phyloP scores from a whole-genome alignment of 345 rosid genomes.

The Salix exigua region DNA sequence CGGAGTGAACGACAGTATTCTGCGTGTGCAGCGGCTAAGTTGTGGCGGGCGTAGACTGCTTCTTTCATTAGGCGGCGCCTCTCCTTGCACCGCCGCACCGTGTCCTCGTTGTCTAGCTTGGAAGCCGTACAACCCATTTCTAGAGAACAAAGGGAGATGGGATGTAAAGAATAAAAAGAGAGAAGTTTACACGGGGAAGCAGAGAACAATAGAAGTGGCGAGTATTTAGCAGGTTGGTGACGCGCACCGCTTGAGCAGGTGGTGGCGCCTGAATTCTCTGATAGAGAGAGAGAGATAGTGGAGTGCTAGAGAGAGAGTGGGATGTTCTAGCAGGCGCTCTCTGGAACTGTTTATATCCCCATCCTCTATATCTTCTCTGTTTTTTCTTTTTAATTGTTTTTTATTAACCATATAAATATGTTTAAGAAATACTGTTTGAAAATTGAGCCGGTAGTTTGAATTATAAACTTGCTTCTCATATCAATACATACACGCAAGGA shows the following conservation, averaged over 20 bases:
- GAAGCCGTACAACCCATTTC: slow-evolving; percentile 90
- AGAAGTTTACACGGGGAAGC: background rate
- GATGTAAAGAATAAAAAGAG: background rate
- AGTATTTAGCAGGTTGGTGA: background rate
- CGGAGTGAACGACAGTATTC: slow-evolving; percentile 92
- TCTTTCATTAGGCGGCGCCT: slow-evolving; percentile 95
- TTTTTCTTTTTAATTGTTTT: too few relatives aligned
- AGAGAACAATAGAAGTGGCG: background rate
- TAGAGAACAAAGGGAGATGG: background rate
- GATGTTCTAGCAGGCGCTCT: background rate
- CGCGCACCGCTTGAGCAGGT: background rate
- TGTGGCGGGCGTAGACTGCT: slow-evolving; percentile 81
- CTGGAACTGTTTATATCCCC: background rate
- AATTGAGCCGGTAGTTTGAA: too few relatives aligned
- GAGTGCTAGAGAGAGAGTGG: background rate
- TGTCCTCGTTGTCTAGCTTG: slow-evolving; percentile 89
- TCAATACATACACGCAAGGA: too few relatives aligned
- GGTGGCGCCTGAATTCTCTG: slow-evolving; percentile 19
- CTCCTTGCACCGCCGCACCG: slow-evolving; percentile 86
- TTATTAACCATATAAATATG: too few relatives aligned
- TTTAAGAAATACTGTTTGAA: too few relatives aligned
- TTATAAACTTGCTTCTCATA: too few relatives aligned
- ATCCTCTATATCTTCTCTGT: too few relatives aligned
- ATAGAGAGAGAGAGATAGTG: background rate
- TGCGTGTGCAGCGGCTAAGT: slow-evolving; percentile 83